phyloP scores from a whole-genome alignment of 257 asterid genomes.

The Orobanche coerulescens region DNA sequence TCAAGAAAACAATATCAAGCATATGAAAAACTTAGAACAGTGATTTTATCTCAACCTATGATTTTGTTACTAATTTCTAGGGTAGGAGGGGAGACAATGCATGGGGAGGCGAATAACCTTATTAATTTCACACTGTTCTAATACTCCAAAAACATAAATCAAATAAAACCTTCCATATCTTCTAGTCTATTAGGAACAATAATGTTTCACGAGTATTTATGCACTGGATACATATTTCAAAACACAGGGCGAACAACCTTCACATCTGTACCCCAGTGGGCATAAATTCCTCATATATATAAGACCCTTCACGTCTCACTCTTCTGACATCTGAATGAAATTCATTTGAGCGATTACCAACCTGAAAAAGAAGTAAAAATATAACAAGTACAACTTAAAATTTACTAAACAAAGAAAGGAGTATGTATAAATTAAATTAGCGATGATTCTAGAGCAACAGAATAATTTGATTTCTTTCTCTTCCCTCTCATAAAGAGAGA shows the following conservation, averaged over 20 bases:
- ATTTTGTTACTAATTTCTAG: background rate
- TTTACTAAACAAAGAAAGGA: background rate
- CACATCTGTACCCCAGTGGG: conserved; percentile 99
- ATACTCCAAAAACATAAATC: conserved; percentile 10
- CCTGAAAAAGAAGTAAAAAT: conserved; percentile 34
- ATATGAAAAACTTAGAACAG: background rate
- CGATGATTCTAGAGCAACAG: too few species aligned
- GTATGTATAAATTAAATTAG: background rate
- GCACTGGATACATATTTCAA: conserved; percentile 2
- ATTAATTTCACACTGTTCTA: background rate
- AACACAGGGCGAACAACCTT: conserved; percentile 49
- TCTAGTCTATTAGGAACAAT: background rate
- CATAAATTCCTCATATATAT: conserved; percentile 97
- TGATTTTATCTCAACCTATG: conserved; percentile 5
- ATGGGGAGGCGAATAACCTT: background rate
- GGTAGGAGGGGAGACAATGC: background rate
- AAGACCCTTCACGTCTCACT: conserved; percentile 98
- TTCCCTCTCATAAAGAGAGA: too few species aligned
- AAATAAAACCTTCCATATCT: background rate
- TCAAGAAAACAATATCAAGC: background rate
- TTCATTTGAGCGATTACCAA: conserved; percentile 97
- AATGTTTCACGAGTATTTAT: conserved; percentile 5
- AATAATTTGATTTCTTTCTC: too few species aligned
- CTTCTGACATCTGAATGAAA: conserved; percentile 94
- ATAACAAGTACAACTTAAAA: background rate